Conservation (phyloP, 441 rosid genomes). For the Syzygium syzygioides region DNA sequence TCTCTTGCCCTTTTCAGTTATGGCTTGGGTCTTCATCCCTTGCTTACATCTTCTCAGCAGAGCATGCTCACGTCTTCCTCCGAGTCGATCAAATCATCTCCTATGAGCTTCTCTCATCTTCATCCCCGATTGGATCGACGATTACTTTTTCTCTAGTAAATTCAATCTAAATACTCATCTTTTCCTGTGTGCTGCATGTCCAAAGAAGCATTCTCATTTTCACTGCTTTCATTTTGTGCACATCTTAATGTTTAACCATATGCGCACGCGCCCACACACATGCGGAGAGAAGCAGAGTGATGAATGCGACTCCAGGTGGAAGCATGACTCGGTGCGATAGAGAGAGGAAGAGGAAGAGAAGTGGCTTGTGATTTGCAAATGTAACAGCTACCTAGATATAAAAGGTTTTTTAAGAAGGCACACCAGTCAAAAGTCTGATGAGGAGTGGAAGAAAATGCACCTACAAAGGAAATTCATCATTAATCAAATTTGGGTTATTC, state of each 20-base stretch:
- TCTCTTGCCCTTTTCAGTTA: not conserved
- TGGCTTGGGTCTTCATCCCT: not conserved
- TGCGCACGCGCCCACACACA: not conserved
- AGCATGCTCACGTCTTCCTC: not conserved
- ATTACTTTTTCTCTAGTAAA: not conserved
- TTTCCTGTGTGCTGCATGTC: not conserved
- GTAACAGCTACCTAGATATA: not conserved
- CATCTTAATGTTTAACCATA: not conserved
- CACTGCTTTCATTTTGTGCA: not conserved
- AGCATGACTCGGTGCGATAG: not conserved
- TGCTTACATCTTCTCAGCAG: not conserved
- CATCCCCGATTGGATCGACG: not conserved
- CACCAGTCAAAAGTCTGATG: not conserved
- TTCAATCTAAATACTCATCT: not conserved
- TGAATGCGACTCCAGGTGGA: not conserved
- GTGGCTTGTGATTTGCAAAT: not conserved
- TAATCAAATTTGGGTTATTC: not conserved
- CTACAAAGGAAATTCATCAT: not conserved
- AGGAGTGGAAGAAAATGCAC: not conserved
- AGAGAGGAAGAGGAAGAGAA: not conserved
- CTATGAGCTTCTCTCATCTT: not conserved
- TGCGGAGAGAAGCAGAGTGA: accelerated
- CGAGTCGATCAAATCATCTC: not conserved
- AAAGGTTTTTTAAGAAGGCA: not conserved
- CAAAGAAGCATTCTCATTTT: not conserved